phyloP scores from a whole-genome alignment of 176 grass and related monocot genomes.

The Avena atlantica region DNA sequence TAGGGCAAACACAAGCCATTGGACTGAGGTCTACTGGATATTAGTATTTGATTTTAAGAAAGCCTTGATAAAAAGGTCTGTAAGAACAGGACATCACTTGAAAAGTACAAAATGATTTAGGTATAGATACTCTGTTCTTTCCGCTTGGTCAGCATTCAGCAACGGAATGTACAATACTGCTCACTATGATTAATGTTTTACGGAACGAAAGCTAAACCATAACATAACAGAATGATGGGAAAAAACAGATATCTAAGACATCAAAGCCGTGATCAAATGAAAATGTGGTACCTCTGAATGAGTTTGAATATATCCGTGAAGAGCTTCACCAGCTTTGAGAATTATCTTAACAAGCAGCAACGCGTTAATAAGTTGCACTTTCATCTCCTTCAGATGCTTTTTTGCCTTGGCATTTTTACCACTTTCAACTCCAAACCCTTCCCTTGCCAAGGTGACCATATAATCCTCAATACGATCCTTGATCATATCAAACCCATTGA shows the following conservation, averaged over 20 bases:
- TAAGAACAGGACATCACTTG: not conserved
- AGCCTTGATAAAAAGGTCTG: not conserved
- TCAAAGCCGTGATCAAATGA: not conserved
- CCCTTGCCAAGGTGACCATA: not conserved
- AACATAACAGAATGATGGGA: not conserved
- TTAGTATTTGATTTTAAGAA: not conserved
- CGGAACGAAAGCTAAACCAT: not conserved
- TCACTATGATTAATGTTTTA: not conserved
- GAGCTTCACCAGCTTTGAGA: not conserved
- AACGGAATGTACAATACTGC: not conserved
- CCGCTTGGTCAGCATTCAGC: not conserved
- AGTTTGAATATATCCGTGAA: slow-evolving; percentile 3
- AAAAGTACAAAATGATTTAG: not conserved
- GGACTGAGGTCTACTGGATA: not conserved
- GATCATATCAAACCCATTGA: not conserved
- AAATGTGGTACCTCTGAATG: not conserved
- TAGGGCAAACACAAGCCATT: not conserved
- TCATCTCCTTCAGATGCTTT: slow-evolving; percentile 4
- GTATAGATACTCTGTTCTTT: not conserved
- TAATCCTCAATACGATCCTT: not conserved
- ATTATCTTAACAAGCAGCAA: not conserved
- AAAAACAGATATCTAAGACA: not conserved
- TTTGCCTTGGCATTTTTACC: not conserved
- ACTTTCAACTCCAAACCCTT: not conserved
- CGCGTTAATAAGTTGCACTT: not conserved